Base-by-base conservation (phyloP, 257 asterid species). In the Buddleja alternifolia region DNA sequence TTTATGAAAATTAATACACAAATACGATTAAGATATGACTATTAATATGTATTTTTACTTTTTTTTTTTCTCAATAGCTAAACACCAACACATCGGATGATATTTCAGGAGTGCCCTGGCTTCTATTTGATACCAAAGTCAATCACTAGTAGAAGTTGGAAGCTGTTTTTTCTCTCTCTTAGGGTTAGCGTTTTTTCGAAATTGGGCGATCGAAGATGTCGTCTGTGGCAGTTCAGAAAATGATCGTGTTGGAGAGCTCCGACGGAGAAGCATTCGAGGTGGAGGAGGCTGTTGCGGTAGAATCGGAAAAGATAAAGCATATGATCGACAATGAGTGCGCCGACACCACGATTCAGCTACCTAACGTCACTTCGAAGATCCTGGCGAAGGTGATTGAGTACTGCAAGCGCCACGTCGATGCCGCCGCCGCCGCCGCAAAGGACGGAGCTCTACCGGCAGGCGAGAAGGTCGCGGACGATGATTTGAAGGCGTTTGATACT, bases 241-340 rank as follows among this genome's bases (percentile, higher is more conserved):
- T 63, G 60, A 85, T 85, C 32, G 72, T 68, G 1, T 48, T 85
- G 53, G 81, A 66, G 73, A 85, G 92, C 36, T 81, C 87, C 20
- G 92, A 85, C 34, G 88, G 86, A 5, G 88, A 83, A 75, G 56
- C 78, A 4, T 85, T 85, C 66, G 87, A 83, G 71, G 79, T 85
- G 7, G 84, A 77, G 12, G 85, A 78, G 56, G 20, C 77, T 7
- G 88, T 85, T 11, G 92, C 92, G 15, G 59, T 83, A 15, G 81
- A 81, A 46, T 83, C 88, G 0, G 85, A 79, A 68, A 86, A 85
- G 0, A 77, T 86, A 17, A 83, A 83, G 72, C 85, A 80, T 53
- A 76, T 82, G 86, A 78, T 85, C 36, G 88, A 83, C 60, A 82
- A 78, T 21, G 59, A 77, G 41, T 83, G 86, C 44, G 92, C 84